Evolutionary conservation across 805 yeast genomes (phyloP).

Genomic region (Kuraishia floccosa): DNA sequence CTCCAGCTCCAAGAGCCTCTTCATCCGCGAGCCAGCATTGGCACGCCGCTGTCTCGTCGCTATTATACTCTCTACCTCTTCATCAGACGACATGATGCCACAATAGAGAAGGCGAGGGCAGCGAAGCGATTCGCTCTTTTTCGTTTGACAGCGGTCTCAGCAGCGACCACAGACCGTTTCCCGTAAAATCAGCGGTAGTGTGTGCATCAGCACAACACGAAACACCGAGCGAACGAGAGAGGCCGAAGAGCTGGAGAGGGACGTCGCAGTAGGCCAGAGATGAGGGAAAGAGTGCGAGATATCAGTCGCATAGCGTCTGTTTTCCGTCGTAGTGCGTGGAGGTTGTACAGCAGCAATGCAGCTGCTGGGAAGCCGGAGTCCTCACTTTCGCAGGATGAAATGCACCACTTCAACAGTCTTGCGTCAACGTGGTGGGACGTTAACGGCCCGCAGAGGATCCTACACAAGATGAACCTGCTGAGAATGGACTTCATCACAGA

Average conservation of each 20-base stretch:
- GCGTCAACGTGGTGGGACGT: slow-evolving; percentile 99
- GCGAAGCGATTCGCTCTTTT: too few relatives aligned
- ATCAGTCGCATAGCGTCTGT: too few relatives aligned
- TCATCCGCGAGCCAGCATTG: slow-evolving; percentile 85
- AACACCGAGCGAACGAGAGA: too few relatives aligned
- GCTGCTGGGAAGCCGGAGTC: too few relatives aligned
- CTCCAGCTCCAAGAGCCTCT: slow-evolving; percentile 61
- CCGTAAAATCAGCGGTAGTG: too few relatives aligned
- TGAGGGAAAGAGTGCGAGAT: too few relatives aligned
- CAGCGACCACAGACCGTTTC: too few relatives aligned
- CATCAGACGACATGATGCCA: slow-evolving; percentile 3
- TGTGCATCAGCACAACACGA: too few relatives aligned
- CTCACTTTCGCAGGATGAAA: slow-evolving; percentile 48
- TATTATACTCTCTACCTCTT: slow-evolving; percentile 27
- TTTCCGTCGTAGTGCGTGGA: not conserved
- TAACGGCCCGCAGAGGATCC: slow-evolving; percentile 82
- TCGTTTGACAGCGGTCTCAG: too few relatives aligned
- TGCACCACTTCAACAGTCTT: slow-evolving; percentile 70
- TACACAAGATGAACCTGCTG: slow-evolving; percentile 88
- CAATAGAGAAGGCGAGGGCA: too few relatives aligned
- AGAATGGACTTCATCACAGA: slow-evolving; percentile 79
- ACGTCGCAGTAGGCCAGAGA: too few relatives aligned
- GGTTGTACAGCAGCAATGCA: not conserved
- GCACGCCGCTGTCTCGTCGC: slow-evolving; percentile 68
- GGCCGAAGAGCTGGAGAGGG: too few relatives aligned